Conservation (phyloP, 2,329 filamentous ascomycete species). For the Shiraia bambusicola region DNA sequence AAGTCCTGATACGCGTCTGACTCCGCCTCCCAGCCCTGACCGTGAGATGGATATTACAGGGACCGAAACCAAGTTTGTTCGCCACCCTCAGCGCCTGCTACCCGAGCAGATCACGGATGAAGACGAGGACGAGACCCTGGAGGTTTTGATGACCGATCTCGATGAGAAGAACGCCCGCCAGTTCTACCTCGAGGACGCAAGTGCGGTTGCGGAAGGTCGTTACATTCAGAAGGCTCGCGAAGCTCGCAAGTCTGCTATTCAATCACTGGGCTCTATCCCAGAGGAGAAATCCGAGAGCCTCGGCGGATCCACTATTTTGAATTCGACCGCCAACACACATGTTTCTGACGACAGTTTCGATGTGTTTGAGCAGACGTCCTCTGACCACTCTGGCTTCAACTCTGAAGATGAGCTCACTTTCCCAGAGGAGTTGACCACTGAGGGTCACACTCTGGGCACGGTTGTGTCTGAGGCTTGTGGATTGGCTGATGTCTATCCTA, state of each 20-base stretch:
- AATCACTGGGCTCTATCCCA: slow-evolving; percentile 61
- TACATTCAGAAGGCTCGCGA: slow-evolving; percentile 68
- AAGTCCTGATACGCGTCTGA: slow-evolving; percentile 75
- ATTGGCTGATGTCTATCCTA: slow-evolving; percentile 84
- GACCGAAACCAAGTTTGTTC: slow-evolving; percentile 61
- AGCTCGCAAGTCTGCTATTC: slow-evolving; percentile 61
- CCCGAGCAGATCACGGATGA: slow-evolving; percentile 47
- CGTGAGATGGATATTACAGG: slow-evolving; percentile 49
- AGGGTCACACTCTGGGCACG: slow-evolving; percentile 90
- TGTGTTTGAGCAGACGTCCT: slow-evolving; percentile 75
- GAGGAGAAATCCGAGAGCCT: slow-evolving; percentile 49
- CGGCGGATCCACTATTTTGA: slow-evolving; percentile 38
- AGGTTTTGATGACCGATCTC: slow-evolving; percentile 69
- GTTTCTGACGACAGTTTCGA: slow-evolving; percentile 65
- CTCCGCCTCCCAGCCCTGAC: slow-evolving; percentile 76
- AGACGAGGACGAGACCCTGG: slow-evolving; percentile 71
- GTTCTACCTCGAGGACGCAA: slow-evolving; percentile 77
- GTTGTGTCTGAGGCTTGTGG: slow-evolving; percentile 90
- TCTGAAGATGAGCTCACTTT: slow-evolving; percentile 60
- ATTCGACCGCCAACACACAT: slow-evolving; percentile 46
- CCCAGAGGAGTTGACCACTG: slow-evolving; percentile 78
- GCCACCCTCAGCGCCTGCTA: slow-evolving; percentile 59
- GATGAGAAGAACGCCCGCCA: slow-evolving; percentile 66
- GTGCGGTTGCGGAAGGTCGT: slow-evolving; percentile 82
- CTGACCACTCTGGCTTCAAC: slow-evolving; percentile 60